These are phyloP conservation scores for Cladochytrium replicatum DNA, from an alignment of 192 early-diverging fungal species.

Conservation along the genomic window DNA sequence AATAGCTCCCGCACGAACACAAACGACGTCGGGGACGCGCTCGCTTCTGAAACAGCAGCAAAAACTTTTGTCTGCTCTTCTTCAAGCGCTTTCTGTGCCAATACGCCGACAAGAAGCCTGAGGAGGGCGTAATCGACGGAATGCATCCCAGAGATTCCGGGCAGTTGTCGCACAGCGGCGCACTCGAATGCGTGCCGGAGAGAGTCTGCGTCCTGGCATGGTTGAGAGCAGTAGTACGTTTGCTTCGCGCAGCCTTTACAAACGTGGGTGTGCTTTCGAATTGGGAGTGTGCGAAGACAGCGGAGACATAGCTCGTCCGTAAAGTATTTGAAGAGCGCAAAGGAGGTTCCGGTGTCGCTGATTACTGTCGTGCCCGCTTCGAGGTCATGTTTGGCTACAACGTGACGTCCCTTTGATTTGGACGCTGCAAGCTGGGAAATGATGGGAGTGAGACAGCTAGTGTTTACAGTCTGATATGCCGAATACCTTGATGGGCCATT, in stretches of 20 bases:
- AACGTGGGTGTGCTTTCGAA: neutral
- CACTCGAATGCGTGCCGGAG: slow-evolving; percentile 23
- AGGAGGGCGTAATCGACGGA: slow-evolving; percentile 26
- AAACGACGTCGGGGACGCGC: neutral
- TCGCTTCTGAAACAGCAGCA: neutral
- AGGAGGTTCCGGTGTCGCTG: slow-evolving; percentile 4
- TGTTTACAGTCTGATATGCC: no score
- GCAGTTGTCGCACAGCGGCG: slow-evolving; percentile 12
- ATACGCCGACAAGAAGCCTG: slow-evolving; percentile 19
- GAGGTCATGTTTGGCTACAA: neutral
- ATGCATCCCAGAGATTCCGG: slow-evolving; percentile 17
- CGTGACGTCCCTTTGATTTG: slow-evolving; percentile 15
- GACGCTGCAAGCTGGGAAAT: slow-evolving; percentile 9
- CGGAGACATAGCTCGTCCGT: slow-evolving; percentile 13
- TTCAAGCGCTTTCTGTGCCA: slow-evolving; percentile 2
- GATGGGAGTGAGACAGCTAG: no score
- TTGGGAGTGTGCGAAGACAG: slow-evolving; percentile 5
- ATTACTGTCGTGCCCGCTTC: slow-evolving; percentile 2
- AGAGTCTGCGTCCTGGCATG: slow-evolving; percentile 29
- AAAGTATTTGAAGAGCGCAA: slow-evolving; percentile 8
- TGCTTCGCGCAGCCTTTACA: slow-evolving; percentile 16
- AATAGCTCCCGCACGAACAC: slow-evolving; percentile 18
- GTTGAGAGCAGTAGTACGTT: slow-evolving; percentile 44
- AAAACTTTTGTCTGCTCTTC: neutral
- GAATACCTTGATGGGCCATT: neutral